Percentiles rank a stretch among this genome's conserved stretches.
Evolutionary conservation across 2,329 filamentous ascomycete genomes (phyloP).

Genomic region (Fusarium agapanthi): DNA sequence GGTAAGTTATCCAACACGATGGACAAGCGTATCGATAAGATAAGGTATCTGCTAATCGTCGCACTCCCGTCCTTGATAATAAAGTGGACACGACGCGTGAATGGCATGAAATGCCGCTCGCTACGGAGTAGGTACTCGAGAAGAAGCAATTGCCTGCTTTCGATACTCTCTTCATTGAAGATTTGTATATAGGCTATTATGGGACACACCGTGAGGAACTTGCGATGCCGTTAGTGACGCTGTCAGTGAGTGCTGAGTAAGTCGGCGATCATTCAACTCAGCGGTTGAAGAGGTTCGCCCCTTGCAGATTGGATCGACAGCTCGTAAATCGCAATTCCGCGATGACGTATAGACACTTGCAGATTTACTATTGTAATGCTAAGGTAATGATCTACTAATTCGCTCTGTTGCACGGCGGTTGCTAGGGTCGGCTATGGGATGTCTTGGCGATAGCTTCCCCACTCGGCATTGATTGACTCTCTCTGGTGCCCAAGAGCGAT

Average conservation of each 20-base stretch:
- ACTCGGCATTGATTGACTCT: neutral
- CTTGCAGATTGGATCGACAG: neutral
- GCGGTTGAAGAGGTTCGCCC: neutral
- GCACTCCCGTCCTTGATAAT: neutral
- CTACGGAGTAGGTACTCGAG: neutral
- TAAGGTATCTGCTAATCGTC: neutral
- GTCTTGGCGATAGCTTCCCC: neutral
- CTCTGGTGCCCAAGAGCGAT: neutral
- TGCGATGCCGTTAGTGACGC: neutral
- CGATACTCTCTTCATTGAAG: rapidly evolving
- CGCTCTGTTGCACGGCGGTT: neutral
- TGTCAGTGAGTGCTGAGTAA: neutral
- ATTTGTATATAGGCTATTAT: neutral
- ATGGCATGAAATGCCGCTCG: neutral
- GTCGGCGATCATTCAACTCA: neutral
- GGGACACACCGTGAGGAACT: rapidly evolving
- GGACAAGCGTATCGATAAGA: neutral
- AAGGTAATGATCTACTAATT: neutral
- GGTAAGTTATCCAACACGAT: neutral
- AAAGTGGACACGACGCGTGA: neutral
- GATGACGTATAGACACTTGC: no score
- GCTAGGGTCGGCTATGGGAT: neutral
- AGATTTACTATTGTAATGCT: neutral
- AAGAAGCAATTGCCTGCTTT: neutral
- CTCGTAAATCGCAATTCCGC: neutral